phyloP scores from a whole-genome alignment of 2,329 filamentous ascomycete species.

The Microdochium nivale region DNA sequence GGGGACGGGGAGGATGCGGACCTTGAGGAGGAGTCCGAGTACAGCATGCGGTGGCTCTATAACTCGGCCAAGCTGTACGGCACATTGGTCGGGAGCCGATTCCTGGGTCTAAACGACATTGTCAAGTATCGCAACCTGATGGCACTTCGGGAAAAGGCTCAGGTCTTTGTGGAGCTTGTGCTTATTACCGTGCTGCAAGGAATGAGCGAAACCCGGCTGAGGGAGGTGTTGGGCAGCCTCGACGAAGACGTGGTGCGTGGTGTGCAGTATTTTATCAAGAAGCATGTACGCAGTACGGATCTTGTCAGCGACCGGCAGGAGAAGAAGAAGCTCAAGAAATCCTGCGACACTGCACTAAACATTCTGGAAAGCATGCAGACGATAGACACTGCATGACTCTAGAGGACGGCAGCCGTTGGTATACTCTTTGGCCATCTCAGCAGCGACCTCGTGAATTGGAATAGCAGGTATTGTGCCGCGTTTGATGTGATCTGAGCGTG shows the following conservation, averaged over 20 bases:
- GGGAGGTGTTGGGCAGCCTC: constrained; percentile 57
- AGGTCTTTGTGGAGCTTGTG: constrained; percentile 71
- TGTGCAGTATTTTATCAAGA: constrained; percentile 72
- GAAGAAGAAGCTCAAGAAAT: constrained; percentile 35
- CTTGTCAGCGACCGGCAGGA: constrained; percentile 40
- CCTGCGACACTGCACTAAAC: constrained; percentile 32
- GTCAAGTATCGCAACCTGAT: constrained; percentile 69
- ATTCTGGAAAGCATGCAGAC: constrained; percentile 16
- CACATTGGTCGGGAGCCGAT: constrained; percentile 36
- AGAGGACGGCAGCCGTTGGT: background rate
- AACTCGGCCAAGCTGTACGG: constrained; percentile 49
- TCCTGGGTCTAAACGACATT: constrained; percentile 33
- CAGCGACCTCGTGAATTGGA: too few relatives aligned
- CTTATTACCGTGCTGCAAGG: constrained; percentile 68
- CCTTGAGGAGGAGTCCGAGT: constrained; percentile 43
- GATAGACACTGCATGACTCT: background rate
- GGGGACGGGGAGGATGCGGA: constrained; percentile 53
- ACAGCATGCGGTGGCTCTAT: constrained; percentile 41
- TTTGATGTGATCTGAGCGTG: too few relatives aligned
- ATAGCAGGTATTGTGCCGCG: too few relatives aligned
- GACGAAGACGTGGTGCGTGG: constrained; percentile 63
- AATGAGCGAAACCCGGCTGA: constrained; percentile 48
- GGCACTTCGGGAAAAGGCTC: constrained; percentile 68
- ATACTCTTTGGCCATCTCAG: too few relatives aligned
- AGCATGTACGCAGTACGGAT: constrained; percentile 60